Conservation (phyloP, 2,329 filamentous ascomycete genomes). For the Aspergillus unguis region DNA sequence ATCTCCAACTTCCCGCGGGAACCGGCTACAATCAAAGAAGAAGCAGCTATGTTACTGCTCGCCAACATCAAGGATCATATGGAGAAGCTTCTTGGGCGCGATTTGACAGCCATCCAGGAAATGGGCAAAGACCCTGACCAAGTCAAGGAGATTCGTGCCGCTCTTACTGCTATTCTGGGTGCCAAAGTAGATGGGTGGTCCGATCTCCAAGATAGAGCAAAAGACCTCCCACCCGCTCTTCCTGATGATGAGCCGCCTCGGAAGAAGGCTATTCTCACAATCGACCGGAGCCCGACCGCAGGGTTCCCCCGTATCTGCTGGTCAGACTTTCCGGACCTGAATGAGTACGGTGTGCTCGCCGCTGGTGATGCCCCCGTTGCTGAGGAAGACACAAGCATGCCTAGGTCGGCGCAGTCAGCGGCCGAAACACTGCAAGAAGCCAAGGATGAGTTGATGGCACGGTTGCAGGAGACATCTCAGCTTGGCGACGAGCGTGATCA, state of each 20-base stretch:
- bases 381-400: constrained; percentile 46
- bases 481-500: constrained; percentile 40
- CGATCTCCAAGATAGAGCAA: constrained; percentile 39
- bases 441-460: constrained; percentile 51
- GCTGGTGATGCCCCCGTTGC: constrained; percentile 39
- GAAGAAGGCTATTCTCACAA: constrained; percentile 42
- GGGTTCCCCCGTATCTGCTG: constrained; percentile 42
- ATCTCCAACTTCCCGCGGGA: constrained; percentile 45
- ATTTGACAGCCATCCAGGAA: constrained; percentile 44
- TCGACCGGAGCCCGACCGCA: constrained; percentile 39
- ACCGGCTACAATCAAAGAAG: constrained; percentile 45
- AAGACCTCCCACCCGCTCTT: constrained; percentile 34
- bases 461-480: constrained; percentile 46
- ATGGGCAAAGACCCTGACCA: constrained; percentile 46
- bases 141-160: constrained; percentile 44
- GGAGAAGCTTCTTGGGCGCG: constrained; percentile 45
- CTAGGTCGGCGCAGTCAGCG: constrained; percentile 47
- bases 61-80: constrained; percentile 50
- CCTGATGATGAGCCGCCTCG: constrained; percentile 36
- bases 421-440: constrained; percentile 51
- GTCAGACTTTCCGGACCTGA: constrained; percentile 44
- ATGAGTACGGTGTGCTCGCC: constrained; percentile 39
- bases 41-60: constrained; percentile 46
- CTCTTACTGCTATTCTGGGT: constrained; percentile 42
- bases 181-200: constrained; percentile 46